Evolutionary conservation across 345 rosid genomes (phyloP).

Genomic region (Physaria fendleri): DNA sequence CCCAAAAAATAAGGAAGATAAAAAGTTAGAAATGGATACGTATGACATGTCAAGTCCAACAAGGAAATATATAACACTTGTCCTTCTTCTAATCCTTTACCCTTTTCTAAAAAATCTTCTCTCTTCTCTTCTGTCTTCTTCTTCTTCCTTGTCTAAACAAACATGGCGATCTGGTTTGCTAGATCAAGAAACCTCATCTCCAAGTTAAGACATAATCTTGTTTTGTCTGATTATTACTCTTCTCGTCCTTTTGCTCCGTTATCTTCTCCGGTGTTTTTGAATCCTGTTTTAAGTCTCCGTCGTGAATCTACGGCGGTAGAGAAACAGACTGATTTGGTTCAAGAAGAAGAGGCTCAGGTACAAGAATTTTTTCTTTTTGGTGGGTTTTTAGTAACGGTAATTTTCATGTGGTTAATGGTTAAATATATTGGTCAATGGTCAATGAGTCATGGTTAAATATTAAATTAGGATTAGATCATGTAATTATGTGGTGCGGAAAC

Average conservation of each 20-base stretch:
- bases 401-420: background rate
- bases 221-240: conserved; percentile 3
- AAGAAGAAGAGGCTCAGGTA: conserved; percentile 25
- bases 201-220: conserved; percentile 20
- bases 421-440: too few species aligned
- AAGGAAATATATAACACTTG: conserved; percentile 26
- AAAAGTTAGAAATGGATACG: conserved; percentile 17
- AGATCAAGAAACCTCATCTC: conserved; percentile 35
- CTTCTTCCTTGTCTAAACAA: background rate
- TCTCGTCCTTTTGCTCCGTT: background rate
- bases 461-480: background rate
- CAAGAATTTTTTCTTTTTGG: background rate
- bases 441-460: background rate
- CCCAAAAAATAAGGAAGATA: background rate
- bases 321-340: conserved; percentile 27
- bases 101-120: too few species aligned
- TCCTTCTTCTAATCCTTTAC: conserved; percentile 11
- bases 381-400: background rate
- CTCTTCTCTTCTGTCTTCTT: background rate
- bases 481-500: too few species aligned
- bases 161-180: conserved; percentile 41
- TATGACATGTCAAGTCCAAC: conserved; percentile 32
- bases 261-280: background rate
- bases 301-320: conserved; percentile 39
- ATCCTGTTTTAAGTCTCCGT: conserved; percentile 12